Conservation (phyloP, 371 early-diverging fungal genomes). For the Mucor racemosus region DNA sequence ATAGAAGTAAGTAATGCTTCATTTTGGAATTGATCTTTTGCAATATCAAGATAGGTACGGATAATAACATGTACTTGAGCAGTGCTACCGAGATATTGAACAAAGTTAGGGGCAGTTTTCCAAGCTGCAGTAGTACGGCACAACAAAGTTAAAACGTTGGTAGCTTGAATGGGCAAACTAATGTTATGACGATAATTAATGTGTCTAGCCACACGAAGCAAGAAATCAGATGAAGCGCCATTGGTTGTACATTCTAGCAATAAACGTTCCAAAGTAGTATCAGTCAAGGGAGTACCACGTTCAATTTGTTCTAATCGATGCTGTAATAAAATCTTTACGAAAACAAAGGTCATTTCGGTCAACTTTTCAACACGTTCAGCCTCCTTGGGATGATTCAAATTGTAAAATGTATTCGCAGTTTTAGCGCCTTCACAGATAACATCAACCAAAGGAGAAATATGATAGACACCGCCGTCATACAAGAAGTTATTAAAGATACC, state of each 20-base stretch:
- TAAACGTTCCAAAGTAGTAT: slow-evolving; percentile 28
- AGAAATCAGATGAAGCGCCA: slow-evolving; percentile 35
- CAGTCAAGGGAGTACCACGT: neutral
- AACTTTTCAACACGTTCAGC: slow-evolving; percentile 37
- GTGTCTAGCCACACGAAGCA: slow-evolving; percentile 41
- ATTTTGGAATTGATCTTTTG: slow-evolving; percentile 39
- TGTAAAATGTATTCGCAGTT: slow-evolving; percentile 39
- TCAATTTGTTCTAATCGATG: slow-evolving; percentile 34
- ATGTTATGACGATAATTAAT: slow-evolving; percentile 41
- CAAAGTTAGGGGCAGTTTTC: slow-evolving; percentile 44
- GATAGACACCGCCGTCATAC: slow-evolving; percentile 43
- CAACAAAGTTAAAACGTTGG: slow-evolving; percentile 38
- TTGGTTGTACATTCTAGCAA: slow-evolving; percentile 27
- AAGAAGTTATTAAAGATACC: slow-evolving; percentile 40
- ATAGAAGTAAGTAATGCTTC: slow-evolving; percentile 39
- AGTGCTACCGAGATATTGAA: slow-evolving; percentile 46
- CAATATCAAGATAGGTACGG: slow-evolving; percentile 38
- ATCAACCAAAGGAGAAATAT: slow-evolving; percentile 44
- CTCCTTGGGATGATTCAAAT: slow-evolving; percentile 31
- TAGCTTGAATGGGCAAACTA: slow-evolving; percentile 38
- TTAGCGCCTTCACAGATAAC: slow-evolving; percentile 38
- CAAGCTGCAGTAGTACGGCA: slow-evolving; percentile 37
- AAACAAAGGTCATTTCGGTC: slow-evolving; percentile 40
- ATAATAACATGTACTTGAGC: slow-evolving; percentile 45
- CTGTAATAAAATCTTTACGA: slow-evolving; percentile 42